Conservation (phyloP, 768 basidiomycete genomes). For the Tulasnella sp. region DNA sequence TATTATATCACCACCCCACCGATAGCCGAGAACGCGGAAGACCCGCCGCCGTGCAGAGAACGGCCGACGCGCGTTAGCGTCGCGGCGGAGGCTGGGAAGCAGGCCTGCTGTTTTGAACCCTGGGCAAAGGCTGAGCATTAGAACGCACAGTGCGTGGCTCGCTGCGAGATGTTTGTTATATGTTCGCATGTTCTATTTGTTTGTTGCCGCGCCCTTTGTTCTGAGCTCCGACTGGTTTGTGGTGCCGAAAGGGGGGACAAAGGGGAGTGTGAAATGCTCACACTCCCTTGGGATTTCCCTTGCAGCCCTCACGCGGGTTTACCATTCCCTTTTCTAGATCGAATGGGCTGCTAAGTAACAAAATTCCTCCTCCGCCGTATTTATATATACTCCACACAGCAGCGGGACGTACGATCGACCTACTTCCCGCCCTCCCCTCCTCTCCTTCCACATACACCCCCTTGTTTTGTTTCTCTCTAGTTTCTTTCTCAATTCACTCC, state of each 20-base stretch:
- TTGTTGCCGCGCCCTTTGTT: not conserved
- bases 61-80: not conserved
- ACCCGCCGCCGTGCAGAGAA: not conserved
- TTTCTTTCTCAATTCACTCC: not conserved
- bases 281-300: not conserved
- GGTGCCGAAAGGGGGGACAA: not conserved
- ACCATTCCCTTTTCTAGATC: not conserved
- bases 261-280: conserved; percentile 9
- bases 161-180: not conserved
- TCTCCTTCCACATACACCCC: not conserved
- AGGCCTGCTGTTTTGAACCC: not conserved
- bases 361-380: not conserved
- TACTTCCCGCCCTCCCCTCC: not conserved
- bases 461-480: not conserved
- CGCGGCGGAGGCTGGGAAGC: not conserved
- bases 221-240: not conserved
- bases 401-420: not conserved
- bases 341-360: not conserved
- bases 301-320: not conserved
- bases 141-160: not conserved
- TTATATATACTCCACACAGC: not conserved
- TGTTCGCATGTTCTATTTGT: not conserved
- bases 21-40: not conserved
- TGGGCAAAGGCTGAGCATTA: conserved; percentile 2
- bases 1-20: not conserved